These are phyloP conservation scores for Dacryopinax primogenitus DNA, from an alignment of 768 basidiomycete genomes.

Conservation along the genomic window DNA sequence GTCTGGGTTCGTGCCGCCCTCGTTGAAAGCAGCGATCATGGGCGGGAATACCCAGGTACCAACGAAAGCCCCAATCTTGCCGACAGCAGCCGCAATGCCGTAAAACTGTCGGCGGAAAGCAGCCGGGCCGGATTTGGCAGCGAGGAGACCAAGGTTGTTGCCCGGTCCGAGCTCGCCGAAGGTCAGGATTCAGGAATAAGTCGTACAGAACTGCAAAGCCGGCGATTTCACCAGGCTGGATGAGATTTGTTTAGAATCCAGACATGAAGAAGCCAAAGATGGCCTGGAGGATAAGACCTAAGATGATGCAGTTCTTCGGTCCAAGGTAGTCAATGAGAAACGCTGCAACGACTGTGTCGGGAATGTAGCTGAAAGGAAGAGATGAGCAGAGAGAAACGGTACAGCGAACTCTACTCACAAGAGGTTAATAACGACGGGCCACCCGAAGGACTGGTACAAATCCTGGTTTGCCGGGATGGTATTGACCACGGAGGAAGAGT, in stretches of 20 bases:
- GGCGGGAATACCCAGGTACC: constrained; percentile 67
- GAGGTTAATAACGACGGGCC: constrained; percentile 73
- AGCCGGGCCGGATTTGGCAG: constrained; percentile 73
- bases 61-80: constrained; percentile 72
- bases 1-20: constrained; percentile 37
- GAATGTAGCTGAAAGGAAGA: neutral
- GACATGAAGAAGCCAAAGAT: constrained; percentile 61
- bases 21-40: constrained; percentile 42
- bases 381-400: neutral
- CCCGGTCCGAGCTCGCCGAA: constrained; percentile 81
- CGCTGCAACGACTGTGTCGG: constrained; percentile 54
- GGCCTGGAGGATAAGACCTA: constrained; percentile 24
- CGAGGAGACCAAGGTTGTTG: constrained; percentile 73
- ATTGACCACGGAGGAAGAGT: constrained; percentile 21
- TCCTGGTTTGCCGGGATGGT: constrained; percentile 11
- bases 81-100: constrained; percentile 13
- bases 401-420: constrained; percentile 23
- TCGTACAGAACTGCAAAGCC: constrained; percentile 78
- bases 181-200: constrained; percentile 73
- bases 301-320: constrained; percentile 62
- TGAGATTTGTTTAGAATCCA: constrained; percentile 50
- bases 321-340: constrained; percentile 64
- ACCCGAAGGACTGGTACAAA: constrained; percentile 40
- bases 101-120: constrained; percentile 72
- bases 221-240: constrained; percentile 38